Base-by-base conservation (phyloP, 83 land plant species). In the Isoetes engelmannii region DNA sequence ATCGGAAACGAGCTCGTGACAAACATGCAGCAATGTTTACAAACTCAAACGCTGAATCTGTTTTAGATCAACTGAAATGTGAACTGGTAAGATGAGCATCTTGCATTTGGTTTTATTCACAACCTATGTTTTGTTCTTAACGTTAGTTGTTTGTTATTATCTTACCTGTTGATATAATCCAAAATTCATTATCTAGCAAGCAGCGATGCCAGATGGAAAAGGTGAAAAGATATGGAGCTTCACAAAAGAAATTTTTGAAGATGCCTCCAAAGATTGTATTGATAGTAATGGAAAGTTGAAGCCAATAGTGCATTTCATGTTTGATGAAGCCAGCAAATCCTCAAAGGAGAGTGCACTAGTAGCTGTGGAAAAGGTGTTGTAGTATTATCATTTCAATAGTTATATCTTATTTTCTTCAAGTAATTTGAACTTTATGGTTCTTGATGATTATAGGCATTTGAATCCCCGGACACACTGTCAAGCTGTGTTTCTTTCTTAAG, bases 381-480 rank as follows among this genome's bases (percentile, higher is more conserved):
- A 12, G 5, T 71, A 20, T 0, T 12, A 7, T 37, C 0, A 15
- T 46, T 43, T 17, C 5, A 49, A 12, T 42, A 63, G 37, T 4
- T 41, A 41, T 65, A 18, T 19, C 48, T 3, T 59, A 0, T 55
- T n/a, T 69, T 10, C 3, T 21, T 7, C 63, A 47, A 48, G 37
- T 28, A 28, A 51, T 1, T 51, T 51, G 54, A n/a, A 13, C 8
- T 64, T 64, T 10, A 7, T 64, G 13, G 67, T 64, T 64, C n/a
- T 48, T 74, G 28, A 57, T 69, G 41, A 49, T 63, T 43, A 43
- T 76, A 94, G 99, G 99, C 97, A 47, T 94, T 94, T 84, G 99
- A 94, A 67, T 88, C 99, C 44, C 99, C 97, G 7, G 87, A 94
- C 55, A 90, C 97, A 41, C 80, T 88, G 63, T 75, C 78, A 70